Evolutionary conservation across 768 basidiomycete genomes (phyloP).

Genomic region (Chalciporus sphaerocephalus): DNA sequence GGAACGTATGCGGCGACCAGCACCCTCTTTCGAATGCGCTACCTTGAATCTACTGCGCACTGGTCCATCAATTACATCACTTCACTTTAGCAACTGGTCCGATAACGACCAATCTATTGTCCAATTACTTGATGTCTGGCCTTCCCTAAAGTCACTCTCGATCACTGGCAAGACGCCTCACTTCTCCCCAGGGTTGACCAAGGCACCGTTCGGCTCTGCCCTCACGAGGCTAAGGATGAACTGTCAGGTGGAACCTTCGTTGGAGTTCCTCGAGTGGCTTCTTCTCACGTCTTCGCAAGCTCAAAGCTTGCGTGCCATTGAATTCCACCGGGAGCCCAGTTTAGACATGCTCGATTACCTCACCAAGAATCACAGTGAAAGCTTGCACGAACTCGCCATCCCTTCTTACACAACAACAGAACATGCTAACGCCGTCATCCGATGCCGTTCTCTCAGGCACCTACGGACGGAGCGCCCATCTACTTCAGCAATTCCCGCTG

Average conservation of each 20-base stretch:
- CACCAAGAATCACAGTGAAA: constrained; percentile 43
- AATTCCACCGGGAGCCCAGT: constrained; percentile 59
- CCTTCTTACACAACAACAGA: constrained; percentile 51
- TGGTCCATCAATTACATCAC: constrained; percentile 48
- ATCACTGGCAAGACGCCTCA: constrained; percentile 57
- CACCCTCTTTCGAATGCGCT: constrained; percentile 50
- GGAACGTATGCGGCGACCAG: constrained; percentile 45
- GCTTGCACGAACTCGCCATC: constrained; percentile 52
- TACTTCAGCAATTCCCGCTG: constrained; percentile 32
- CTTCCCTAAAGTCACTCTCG: constrained; percentile 50
- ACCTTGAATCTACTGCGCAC: constrained; percentile 50
- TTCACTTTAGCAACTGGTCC: constrained; percentile 72
- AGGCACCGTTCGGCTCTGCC: constrained; percentile 41
- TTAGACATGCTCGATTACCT: constrained; percentile 52
- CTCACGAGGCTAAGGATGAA: constrained; percentile 58
- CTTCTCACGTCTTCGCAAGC: constrained; percentile 50
- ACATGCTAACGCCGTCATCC: constrained; percentile 41
- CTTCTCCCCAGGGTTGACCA: constrained; percentile 36
- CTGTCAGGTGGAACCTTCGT: constrained; percentile 57
- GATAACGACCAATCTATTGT: constrained; percentile 51
- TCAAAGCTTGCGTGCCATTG: constrained; percentile 45
- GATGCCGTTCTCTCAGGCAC: constrained; percentile 48
- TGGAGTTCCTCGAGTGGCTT: constrained; percentile 67
- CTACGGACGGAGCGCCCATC: constrained; percentile 55
- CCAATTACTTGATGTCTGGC: constrained; percentile 63